A percentile compares a stretch with the other conserved stretches of the same genome.
Evolutionary conservation across 345 rosid species (phyloP).

Genomic region (Linum usitatissimum): DNA sequence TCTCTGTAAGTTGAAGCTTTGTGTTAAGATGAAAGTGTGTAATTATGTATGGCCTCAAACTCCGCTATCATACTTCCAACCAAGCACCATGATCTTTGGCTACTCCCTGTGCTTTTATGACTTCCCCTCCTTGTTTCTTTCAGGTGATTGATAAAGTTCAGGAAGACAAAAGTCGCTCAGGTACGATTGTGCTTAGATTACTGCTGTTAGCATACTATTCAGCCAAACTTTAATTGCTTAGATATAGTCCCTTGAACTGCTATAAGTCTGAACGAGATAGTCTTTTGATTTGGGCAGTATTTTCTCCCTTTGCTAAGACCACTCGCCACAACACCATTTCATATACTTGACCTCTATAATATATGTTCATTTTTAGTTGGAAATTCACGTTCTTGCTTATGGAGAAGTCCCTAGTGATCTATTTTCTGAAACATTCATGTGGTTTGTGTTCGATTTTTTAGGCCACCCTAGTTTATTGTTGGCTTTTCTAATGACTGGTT

Average conservation of each 20-base stretch:
- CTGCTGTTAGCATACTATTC: not conserved
- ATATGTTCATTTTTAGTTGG: too few relatives aligned
- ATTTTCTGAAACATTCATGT: not conserved
- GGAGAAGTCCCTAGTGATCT: not conserved
- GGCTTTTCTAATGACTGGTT: not conserved
- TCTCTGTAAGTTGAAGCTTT: too few relatives aligned
- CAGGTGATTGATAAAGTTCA: conserved; percentile 84
- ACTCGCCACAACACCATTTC: too few relatives aligned
- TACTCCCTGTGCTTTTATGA: conserved; percentile 4
- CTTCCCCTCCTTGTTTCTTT: conserved; percentile 16
- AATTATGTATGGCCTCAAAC: too few relatives aligned
- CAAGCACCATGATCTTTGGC: not conserved
- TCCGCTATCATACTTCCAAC: not conserved
- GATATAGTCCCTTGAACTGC: not conserved
- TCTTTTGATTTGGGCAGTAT: not conserved
- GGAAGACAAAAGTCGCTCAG: conserved; percentile 71
- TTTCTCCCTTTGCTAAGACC: too few relatives aligned
- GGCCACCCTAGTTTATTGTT: not conserved
- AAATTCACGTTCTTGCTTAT: not conserved
- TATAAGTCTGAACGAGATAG: not conserved
- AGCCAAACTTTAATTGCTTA: not conserved
- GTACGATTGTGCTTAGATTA: conserved; percentile 17
- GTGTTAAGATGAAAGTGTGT: too few relatives aligned
- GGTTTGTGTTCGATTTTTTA: not conserved
- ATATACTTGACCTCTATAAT: too few relatives aligned